Base-by-base conservation (phyloP, 2,329 filamentous ascomycete genomes). In the Hymenoscyphus scutula region DNA sequence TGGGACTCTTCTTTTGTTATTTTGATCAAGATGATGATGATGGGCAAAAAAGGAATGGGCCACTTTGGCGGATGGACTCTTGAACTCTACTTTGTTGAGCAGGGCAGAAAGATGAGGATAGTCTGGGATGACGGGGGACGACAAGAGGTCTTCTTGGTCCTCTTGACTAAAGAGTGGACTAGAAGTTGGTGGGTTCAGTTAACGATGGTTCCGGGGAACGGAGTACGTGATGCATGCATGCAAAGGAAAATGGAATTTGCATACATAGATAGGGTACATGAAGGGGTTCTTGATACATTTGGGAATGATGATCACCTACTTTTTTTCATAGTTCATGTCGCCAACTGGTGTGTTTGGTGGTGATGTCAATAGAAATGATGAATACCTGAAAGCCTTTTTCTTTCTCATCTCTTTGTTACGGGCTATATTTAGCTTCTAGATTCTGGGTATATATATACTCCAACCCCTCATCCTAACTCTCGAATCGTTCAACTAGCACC, bases 1-100 rank as follows among this genome's bases (percentile, higher is more conserved):
- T 51, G 59, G 62, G 41, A 48, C 41, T 48, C 19, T 23, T 48
- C 23, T 48, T 48, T n/a, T n/a, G n/a, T n/a, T n/a, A 23, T 48
- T 48, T 48, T 48, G 41, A 41, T 41, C 41, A 23, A 19, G 41
- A 23, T 23, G 41, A 8, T 48, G 41, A 48, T 48, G n/a, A n/a
- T 19, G 41, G 19, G 41, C 41, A 48, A 48, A 48, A 41, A 48
- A n/a, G 6, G 41, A 48, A 48, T 23, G 41, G 23, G 41, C 15
- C n/a, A 25, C n/a, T 48, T 48, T 10, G 41, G 41, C 41, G 41
- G 6, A 48, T 48, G n/a, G 41, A 45, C 19, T 48, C 41, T 48
- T 19, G 13, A 34, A 34, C 32, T 4, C 32, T 34, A 30, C 32
- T 48, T 23, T 19, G 19, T 10, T 48, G 41, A 48, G 13, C 19